phyloP scores from a whole-genome alignment of 2,329 filamentous ascomycete genomes.

The Microdochium paspali region DNA sequence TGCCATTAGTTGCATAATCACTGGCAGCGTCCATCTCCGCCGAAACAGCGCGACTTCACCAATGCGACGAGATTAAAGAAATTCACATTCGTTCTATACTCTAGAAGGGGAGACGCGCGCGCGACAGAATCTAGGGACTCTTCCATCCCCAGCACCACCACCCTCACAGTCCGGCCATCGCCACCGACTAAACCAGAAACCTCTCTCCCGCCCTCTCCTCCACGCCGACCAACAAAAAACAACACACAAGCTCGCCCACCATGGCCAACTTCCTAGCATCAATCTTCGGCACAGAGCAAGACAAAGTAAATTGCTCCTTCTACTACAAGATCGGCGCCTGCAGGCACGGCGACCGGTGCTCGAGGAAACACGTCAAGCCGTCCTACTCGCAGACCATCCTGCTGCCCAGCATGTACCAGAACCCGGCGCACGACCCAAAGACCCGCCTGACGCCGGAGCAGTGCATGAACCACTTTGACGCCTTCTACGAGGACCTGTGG shows the following conservation, averaged over 20 bases:
- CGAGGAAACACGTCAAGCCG: slow-evolving; percentile 97
- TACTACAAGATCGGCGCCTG: slow-evolving; percentile 99
- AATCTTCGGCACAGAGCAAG: slow-evolving; percentile 99
- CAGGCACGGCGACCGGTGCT: slow-evolving; percentile 96
- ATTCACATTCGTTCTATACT: no score
- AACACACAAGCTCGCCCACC: slow-evolving; percentile 12
- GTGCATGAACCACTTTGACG: slow-evolving; percentile 98
- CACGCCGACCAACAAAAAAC: background rate
- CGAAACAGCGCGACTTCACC: no score
- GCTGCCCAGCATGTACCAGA: slow-evolving; percentile 97
- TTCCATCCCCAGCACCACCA: no score
- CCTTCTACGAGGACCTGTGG: slow-evolving; percentile 99
- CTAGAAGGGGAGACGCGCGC: no score
- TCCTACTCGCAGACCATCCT: slow-evolving; percentile 97
- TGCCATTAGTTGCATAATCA: no score
- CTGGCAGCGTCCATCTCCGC: no score
- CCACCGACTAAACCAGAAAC: background rate
- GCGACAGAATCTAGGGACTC: no score
- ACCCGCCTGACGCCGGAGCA: slow-evolving; percentile 94
- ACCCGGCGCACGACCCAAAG: slow-evolving; percentile 93
- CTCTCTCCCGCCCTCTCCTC: background rate
- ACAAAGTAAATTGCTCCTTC: slow-evolving; percentile 99
- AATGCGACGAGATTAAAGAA: no score
- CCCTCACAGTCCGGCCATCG: background rate
- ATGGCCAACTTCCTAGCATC: slow-evolving; percentile 99